These are phyloP conservation scores for Exidia glandulosa DNA, from an alignment of 768 basidiomycete species.

Conservation along the genomic window DNA sequence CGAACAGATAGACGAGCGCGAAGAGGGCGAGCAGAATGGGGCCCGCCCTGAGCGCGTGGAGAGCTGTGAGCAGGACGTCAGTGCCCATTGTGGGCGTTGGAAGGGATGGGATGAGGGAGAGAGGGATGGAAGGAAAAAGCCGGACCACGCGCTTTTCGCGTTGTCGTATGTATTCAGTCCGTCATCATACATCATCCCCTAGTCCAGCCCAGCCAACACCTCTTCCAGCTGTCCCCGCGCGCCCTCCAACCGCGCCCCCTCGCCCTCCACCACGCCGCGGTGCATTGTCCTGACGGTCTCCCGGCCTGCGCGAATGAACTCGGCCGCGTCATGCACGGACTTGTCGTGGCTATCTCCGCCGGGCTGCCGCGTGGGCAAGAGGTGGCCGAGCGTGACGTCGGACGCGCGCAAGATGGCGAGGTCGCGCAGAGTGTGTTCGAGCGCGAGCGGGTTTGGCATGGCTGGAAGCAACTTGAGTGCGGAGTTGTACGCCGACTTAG, in stretches of 20 bases:
- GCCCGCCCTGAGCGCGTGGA: slow-evolving; percentile 1
- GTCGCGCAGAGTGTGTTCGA: slow-evolving; percentile 55
- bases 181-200: slow-evolving; percentile 1
- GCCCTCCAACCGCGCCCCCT: slow-evolving; percentile 45
- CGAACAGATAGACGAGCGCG: slow-evolving; percentile 8
- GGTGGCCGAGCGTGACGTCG: slow-evolving; percentile 25
- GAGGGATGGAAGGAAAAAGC: background rate
- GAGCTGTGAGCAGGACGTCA: slow-evolving; percentile 1
- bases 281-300: slow-evolving; percentile 44
- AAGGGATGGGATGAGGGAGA: background rate
- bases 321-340: slow-evolving; percentile 42
- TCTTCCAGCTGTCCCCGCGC: slow-evolving; percentile 47
- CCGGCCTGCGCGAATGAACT: slow-evolving; percentile 48
- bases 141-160: background rate
- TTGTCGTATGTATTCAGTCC: background rate
- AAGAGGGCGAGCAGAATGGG: slow-evolving; percentile 12
- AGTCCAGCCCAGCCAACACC: slow-evolving; percentile 24
- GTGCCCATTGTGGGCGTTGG: background rate
- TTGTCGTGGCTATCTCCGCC: slow-evolving; percentile 14
- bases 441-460: slow-evolving; percentile 24
- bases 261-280: slow-evolving; percentile 38
- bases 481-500: too few relatives aligned
- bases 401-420: slow-evolving; percentile 60
- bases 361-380: slow-evolving; percentile 10
- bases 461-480: background rate